Evolutionary conservation across 2,329 filamentous ascomycete genomes (phyloP), one percentile per base, ranked within the genome.

Genomic region (Phoma sp.): DNA sequence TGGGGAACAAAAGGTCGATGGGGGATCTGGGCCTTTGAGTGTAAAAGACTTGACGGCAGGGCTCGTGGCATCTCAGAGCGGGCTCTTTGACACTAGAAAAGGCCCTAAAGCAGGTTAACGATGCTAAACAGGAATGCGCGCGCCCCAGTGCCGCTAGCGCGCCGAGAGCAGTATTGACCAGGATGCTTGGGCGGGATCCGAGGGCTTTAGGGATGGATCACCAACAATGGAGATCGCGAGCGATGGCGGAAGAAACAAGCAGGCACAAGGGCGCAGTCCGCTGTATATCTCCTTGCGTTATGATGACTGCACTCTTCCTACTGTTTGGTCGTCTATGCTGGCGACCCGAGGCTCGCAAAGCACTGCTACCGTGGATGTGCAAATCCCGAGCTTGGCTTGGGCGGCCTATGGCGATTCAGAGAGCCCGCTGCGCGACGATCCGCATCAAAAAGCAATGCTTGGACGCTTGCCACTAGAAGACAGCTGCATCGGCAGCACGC

Each of bases 21-120:
- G 48, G 34, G 48, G 57, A 62, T 66, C 63, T 66, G 60, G 63
- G 34, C 65, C 62, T 62, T 64, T 53, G 54, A 56, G 60, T 53
- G 57, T 53, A 60, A 57, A 62, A 60, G 55, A 60, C 57, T 60
- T 59, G 65, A 60, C 64, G 59, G 60, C 62, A 60, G 59, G 59
- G 53, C 61, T 61, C 56, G 57, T 56, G 60, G 64, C 61, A 60
- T 61, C 51, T 59, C 54, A 56, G 52, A 56, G 60, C 59, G 53
- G 53, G 58, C 54, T 56, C 55, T 59, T 63, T 60, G 52, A 58
- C 53, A 59, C 65, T 66, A 67, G 34, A 33, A 63, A 66, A 56
- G 58, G 56, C 51, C 58, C 64, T 67, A 67, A 65, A 63, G 60
- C 63, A 66, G 60, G 58, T 66, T 65, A 38, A 62, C 49, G 42